Percentiles rank a stretch among this genome's conserved stretches.
Evolutionary conservation across 2,329 filamentous ascomycete species (phyloP).

Genomic region (Neonectria faginata): DNA sequence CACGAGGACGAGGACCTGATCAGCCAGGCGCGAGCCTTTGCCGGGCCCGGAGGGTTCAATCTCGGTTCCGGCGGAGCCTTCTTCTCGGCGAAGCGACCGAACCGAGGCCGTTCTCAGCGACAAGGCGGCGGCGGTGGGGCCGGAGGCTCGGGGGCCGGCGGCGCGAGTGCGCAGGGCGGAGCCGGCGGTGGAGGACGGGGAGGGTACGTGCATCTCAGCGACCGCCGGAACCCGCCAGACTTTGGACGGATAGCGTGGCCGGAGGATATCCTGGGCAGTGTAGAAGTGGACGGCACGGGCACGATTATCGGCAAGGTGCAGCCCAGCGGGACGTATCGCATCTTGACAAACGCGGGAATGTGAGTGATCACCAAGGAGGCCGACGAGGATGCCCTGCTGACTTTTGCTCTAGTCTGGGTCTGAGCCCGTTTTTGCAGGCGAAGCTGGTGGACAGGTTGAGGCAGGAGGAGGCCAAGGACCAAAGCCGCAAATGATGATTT

Average conservation of each 20-base stretch:
- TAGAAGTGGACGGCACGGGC: constrained; percentile 71
- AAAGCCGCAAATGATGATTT: constrained; percentile 45
- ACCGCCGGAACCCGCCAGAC: constrained; percentile 72
- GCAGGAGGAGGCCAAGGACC: constrained; percentile 60
- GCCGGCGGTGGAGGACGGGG: constrained; percentile 70
- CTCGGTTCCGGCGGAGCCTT: constrained; percentile 65
- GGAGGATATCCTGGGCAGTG: constrained; percentile 76
- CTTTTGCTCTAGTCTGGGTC: constrained; percentile 43
- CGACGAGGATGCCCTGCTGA: constrained; percentile 34
- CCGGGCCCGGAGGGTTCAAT: constrained; percentile 66
- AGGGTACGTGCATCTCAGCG: constrained; percentile 74
- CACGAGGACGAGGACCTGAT: constrained; percentile 66
- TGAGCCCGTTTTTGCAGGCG: constrained; percentile 59
- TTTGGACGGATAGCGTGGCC: constrained; percentile 77
- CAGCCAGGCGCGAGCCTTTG: constrained; percentile 70
- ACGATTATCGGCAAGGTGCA: constrained; percentile 69
- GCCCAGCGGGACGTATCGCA: constrained; percentile 71
- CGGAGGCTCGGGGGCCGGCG: constrained; percentile 62
- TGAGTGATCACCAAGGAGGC: constrained; percentile 55
- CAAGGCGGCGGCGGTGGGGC: constrained; percentile 56
- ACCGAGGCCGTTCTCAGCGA: constrained; percentile 48
- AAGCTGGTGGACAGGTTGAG: constrained; percentile 66
- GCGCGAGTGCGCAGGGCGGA: constrained; percentile 71
- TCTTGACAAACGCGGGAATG: constrained; percentile 75
- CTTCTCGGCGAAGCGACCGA: constrained; percentile 57